Evolutionary conservation across 306 rosid genomes (phyloP), one percentile per base, ranked within the genome.

Genomic region (Mimosa pudica): DNA sequence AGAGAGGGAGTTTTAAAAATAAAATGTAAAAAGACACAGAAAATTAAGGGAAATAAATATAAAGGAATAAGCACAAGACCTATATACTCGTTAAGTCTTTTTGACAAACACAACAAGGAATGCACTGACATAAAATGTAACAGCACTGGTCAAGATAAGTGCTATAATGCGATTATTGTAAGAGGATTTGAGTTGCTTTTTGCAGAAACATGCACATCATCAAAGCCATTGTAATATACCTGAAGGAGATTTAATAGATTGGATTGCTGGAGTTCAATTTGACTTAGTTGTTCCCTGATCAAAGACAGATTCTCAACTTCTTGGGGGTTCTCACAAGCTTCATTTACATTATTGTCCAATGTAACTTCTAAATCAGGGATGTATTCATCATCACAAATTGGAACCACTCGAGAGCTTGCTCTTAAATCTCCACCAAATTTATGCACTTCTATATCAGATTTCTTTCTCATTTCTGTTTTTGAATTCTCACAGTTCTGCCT

Each of bases 261-360:
- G 48, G 94, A 90, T 76, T 96, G 98, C 84, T 91, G 99, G 88
- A 90, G 91, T 89, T 96, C 99, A 61, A 96, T 96, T 89, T 96
- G 98, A 76, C 88, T 77, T 66, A 96, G 97, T 70, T 96, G 97
- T 57, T 89, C 94, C 8, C 97, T 89, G 79, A 96, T 93, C 90
- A 88, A 74, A 47, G 89, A 89, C 81, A 96, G 85, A 78, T 88
- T 91, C 83, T 91, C 97, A 71, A 75, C 90, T 72, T 93, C 98
- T 86, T 86, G 91, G 51, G 76, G 90, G 79, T 73, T 87, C 83
- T 92, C 94, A 74, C 82, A 85, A 79, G 52, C 67, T 71, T 93
- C 93, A 65, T 71, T 80, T 32, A 77, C 82, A 73, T 80, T 82
- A 71, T 79, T 83, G 70, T 87, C 78, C 76, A 67, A 71, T n/a